A percentile compares a stretch with the other conserved stretches of the same genome.
Conservation (phyloP, 2,329 filamentous ascomycete species). For the Aspergillus amoenus region DNA sequence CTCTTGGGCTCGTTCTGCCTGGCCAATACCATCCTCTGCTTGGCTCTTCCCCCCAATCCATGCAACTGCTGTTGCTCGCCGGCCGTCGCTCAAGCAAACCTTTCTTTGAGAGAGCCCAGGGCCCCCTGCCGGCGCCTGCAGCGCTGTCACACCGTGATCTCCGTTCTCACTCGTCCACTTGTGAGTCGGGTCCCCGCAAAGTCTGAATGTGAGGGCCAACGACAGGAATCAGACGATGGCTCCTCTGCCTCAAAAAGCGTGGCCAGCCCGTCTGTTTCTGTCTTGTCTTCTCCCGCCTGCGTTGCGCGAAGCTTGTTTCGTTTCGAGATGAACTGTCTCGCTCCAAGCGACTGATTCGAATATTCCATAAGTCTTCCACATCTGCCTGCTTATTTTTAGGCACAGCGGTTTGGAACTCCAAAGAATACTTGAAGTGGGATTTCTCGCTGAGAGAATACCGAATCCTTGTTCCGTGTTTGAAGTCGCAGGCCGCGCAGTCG, state of each 20-base stretch:
- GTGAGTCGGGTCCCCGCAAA: constrained; percentile 11
- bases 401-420: neutral
- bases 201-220: constrained; percentile 11
- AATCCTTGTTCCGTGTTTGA: constrained; percentile 4
- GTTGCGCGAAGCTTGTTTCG: constrained; percentile 21
- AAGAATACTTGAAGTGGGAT: neutral
- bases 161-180: constrained; percentile 28
- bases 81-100: constrained; percentile 4
- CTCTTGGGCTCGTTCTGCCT: constrained; percentile 8
- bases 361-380: constrained; percentile 1
- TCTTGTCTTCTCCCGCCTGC: constrained; percentile 4
- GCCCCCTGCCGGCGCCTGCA: constrained; percentile 23
- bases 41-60: neutral
- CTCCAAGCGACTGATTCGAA: constrained; percentile 6
- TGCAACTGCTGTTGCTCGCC: constrained; percentile 7
- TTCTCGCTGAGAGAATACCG: neutral
- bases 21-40: constrained; percentile 4
- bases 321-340: constrained; percentile 3
- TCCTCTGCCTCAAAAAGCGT: constrained; percentile 32
- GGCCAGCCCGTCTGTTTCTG: constrained; percentile 21
- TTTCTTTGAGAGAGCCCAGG: neutral
- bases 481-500: neutral
- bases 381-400: constrained; percentile 1
- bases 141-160: constrained; percentile 31
- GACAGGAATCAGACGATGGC: constrained; percentile 18